Conservation (phyloP, 192 early-diverging fungal genomes). For the Umbelopsis vinacea region DNA sequence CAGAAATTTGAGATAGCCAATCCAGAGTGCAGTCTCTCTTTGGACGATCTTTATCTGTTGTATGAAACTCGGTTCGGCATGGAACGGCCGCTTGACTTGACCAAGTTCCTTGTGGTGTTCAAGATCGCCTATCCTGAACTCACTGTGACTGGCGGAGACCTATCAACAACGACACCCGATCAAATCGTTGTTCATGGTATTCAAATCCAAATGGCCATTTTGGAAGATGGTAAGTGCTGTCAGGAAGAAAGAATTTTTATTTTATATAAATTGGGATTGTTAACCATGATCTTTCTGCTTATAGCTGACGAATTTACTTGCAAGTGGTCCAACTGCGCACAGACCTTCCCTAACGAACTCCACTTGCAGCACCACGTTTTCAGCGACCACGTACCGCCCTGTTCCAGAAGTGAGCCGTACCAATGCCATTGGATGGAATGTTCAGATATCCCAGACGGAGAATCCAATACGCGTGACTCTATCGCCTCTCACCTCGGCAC, state of each 20-base stretch:
- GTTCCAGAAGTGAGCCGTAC: slow-evolving; percentile 28
- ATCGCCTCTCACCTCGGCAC: slow-evolving; percentile 54
- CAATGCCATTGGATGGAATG: slow-evolving; percentile 32
- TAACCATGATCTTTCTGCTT: background rate
- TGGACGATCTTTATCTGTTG: slow-evolving; percentile 52
- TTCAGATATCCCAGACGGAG: slow-evolving; percentile 30
- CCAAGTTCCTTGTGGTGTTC: slow-evolving; percentile 37
- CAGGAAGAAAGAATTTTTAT: background rate
- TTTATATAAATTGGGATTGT: too few species aligned
- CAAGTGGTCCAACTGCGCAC: slow-evolving; percentile 55
- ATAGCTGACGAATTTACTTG: slow-evolving; percentile 41
- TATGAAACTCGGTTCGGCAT: slow-evolving; percentile 53
- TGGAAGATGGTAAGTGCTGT: slow-evolving; percentile 34
- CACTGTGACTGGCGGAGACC: background rate
- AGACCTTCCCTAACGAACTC: slow-evolving; percentile 42
- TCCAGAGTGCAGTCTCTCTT: slow-evolving; percentile 37
- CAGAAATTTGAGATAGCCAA: slow-evolving; percentile 53
- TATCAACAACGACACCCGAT: background rate
- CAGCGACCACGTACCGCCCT: slow-evolving; percentile 47
- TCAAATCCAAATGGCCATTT: slow-evolving; percentile 35
- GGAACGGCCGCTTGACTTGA: slow-evolving; percentile 37
- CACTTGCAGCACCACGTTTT: slow-evolving; percentile 54
- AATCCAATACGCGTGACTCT: slow-evolving; percentile 31
- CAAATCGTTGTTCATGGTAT: slow-evolving; percentile 30
- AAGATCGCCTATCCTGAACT: slow-evolving; percentile 42